Evolutionary conservation across 305 asterid species (phyloP).

Genomic region (Fraxinus angustifolia): DNA sequence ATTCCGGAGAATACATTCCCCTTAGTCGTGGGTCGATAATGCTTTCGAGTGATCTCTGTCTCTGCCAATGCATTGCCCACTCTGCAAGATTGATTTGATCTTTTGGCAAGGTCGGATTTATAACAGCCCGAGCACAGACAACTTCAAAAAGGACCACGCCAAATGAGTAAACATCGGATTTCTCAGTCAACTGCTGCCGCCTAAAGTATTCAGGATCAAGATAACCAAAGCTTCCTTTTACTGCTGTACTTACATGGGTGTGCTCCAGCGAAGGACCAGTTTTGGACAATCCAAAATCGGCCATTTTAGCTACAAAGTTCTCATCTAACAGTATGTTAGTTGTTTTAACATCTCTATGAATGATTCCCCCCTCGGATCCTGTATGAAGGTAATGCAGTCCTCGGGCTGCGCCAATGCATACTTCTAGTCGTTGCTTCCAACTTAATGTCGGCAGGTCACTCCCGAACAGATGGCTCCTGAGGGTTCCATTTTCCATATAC

Average conservation of each 20-base stretch:
- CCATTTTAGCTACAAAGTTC: constrained; percentile 74
- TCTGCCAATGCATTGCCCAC: constrained; percentile 84
- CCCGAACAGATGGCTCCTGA: constrained; percentile 77
- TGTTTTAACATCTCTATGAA: constrained; percentile 86
- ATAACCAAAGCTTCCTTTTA: constrained; percentile 83
- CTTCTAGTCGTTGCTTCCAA: constrained; percentile 80
- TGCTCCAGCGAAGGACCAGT: constrained; percentile 84
- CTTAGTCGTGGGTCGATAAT: constrained; percentile 51
- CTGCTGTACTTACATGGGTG: constrained; percentile 93
- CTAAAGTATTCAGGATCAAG: constrained; percentile 80
- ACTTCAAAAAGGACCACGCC: constrained; percentile 84
- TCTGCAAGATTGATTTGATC: constrained; percentile 92
- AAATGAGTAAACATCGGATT: constrained; percentile 81
- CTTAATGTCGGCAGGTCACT: constrained; percentile 57
- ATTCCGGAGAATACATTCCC: constrained; percentile 55
- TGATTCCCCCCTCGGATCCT: constrained; percentile 80
- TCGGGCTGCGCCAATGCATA: constrained; percentile 79
- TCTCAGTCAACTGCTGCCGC: constrained; percentile 70
- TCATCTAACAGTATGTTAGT: constrained; percentile 80
- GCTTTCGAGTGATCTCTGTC: constrained; percentile 53
- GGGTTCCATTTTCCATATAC: constrained; percentile 85
- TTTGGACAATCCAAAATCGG: constrained; percentile 89
- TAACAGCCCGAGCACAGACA: constrained; percentile 72
- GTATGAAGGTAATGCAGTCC: constrained; percentile 91
- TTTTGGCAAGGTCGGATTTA: constrained; percentile 70